Base-by-base conservation (phyloP, 169 alveolate species). In the Nephromyces sp. region DNA sequence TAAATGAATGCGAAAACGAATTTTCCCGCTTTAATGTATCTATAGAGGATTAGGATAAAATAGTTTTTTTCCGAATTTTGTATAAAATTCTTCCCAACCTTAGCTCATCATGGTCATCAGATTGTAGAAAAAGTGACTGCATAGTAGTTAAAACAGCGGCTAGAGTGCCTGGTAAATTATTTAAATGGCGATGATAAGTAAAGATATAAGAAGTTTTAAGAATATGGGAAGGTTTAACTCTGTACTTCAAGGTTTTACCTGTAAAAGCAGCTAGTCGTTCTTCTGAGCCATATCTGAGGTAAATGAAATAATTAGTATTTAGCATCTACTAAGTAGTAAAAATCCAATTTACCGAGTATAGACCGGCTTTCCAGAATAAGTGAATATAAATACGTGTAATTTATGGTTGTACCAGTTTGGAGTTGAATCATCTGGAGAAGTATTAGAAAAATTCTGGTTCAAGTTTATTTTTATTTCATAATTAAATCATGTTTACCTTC, bases 291-390 rank as follows among this genome's bases (percentile, higher is more conserved):
- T 82, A 84, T 77, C 92, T 81, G 73, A 30, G 21, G 21, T 25
- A 15, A 43, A 43, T 15, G 57, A 43, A 43, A 43, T 43, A 15
- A 43, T 15, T 43, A 15, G 15, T 15, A 43, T 15, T 43, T 43
- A 15, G 25, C 57, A 15, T 15, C 57, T 43, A 43, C 57, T 43
- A 43, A 15, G 57, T 43, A 43, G 57, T 15, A 15, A 15, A 15
- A 15, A 15, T 43, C n/a, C 25, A 43, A 32, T 52, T 62, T 29
- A 77, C 74, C 77, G 77, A 52, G 90, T 81, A 78, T 80, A 85
- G 25, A 88, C 93, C 21, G 91, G 91, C 68, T 85, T 88, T 34
- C 91, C 91, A 2, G 90, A 86, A 64, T 78, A 87, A 30, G 91
- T 83, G 83, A 88, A 86, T 70, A 88, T 85, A 66, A 88, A 85